Evolutionary conservation across 2,329 filamentous ascomycete species (phyloP), one percentile per base, ranked within the genome.

Genomic region (Botryotinia convoluta): DNA sequence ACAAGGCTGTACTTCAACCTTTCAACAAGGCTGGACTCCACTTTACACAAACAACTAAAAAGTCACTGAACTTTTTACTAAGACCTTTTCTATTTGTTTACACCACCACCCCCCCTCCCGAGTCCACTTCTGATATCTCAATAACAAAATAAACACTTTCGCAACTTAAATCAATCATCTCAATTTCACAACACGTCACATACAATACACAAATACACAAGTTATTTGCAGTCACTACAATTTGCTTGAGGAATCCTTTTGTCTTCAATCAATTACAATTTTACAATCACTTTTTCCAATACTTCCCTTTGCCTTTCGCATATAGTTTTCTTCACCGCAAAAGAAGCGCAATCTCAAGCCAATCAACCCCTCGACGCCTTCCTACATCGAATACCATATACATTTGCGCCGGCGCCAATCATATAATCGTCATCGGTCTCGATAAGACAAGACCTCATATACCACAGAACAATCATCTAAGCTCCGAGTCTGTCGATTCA

Each of bases 241-340:
- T 60, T 72, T 39, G 62, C 71, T 72, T 42, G 32, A 59, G 62
- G 32, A 72, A 42, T 22, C 8, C 4, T 51, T 39, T 42, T 32
- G 62, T 72, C 51, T 51, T 48, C 39, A 26, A 48, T 26, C 44
- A 51, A 29, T 29, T 37, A 22, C 35, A 51, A 22, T 45, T 32
- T 22, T 29, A 26, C 63, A 72, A 48, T 18, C 42, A 39, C 10
- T 35, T 48, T 32, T 59, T 37, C 39, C 51, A 57, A 44, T 68
- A 51, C 51, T 61, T 69, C 39, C 12, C 42, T 42, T 51, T 26
- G 32, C 42, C 8, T 48, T 69, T 29, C 22, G 63, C 63, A n/a
- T 44, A 61, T 32, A 57, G 2, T 57, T 72, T 68, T 35, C 54
- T 69, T 32, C 62, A 72, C 62, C 42, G 63, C 71, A 68, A 72